These are phyloP conservation scores for Euphorbia peplus DNA, from an alignment of 345 rosid species.

Conservation along the genomic window DNA sequence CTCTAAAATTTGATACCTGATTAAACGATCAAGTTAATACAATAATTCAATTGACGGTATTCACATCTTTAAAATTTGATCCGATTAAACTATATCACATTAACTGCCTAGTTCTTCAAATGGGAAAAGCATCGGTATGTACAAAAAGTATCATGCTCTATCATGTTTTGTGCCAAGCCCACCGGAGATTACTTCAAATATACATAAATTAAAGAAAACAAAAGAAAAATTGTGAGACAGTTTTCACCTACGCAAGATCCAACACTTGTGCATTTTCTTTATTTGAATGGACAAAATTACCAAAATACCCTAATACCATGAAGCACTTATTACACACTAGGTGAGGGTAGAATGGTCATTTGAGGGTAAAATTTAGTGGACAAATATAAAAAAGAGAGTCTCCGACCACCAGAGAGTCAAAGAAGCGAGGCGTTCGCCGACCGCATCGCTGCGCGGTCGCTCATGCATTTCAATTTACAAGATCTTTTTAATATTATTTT, in stretches of 20 bases:
- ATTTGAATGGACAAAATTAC: not conserved
- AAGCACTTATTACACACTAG: not conserved
- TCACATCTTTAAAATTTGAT: too few relatives aligned
- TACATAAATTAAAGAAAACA: too few relatives aligned
- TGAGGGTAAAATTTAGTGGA: not conserved
- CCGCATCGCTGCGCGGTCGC: conserved; percentile 77
- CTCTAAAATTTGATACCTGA: too few relatives aligned
- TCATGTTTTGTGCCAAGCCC: not conserved
- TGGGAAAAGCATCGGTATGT: not conserved
- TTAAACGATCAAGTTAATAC: too few relatives aligned
- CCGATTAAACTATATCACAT: too few relatives aligned
- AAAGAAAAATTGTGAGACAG: not conserved
- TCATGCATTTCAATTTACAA: conserved; percentile 65
- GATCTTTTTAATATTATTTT: conserved; percentile 18
- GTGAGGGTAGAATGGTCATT: not conserved
- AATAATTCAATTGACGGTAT: too few relatives aligned
- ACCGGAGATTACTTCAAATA: not conserved
- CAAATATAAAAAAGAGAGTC: not conserved
- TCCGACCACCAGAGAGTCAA: conserved; percentile 35
- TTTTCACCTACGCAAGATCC: not conserved
- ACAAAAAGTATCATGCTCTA: not conserved
- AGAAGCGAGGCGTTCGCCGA: conserved; percentile 74
- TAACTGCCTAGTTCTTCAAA: too few relatives aligned
- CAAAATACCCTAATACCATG: not conserved
- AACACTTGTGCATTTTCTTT: not conserved